phyloP scores from a whole-genome alignment of 805 yeast genomes.

The Maudiozyma pseudohumilis region DNA sequence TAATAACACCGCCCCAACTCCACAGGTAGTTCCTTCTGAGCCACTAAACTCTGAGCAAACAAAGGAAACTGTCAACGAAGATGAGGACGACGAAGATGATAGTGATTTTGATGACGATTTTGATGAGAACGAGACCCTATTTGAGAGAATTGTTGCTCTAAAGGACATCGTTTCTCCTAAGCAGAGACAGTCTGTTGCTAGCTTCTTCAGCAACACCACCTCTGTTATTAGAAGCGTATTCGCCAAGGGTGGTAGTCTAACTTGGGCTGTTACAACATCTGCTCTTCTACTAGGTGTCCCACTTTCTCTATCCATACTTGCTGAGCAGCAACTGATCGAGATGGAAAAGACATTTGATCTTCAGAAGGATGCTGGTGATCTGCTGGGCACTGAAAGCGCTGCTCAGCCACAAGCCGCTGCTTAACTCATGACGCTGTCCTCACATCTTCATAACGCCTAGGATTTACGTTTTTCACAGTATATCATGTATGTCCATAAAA shows the following conservation, averaged over 20 bases:
- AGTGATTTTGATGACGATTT: conserved; percentile 54
- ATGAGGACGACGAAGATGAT: conserved; percentile 31
- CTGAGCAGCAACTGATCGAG: conserved; percentile 89
- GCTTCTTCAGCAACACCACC: conserved; percentile 26
- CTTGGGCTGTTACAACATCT: conserved; percentile 82
- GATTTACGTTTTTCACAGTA: neutral
- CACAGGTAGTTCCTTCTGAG: conserved; percentile 24
- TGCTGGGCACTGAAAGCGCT: conserved; percentile 57
- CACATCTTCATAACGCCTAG: no score
- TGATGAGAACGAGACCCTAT: conserved; percentile 73
- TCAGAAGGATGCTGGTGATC: conserved; percentile 68
- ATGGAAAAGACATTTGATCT: conserved; percentile 84
- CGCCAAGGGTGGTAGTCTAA: conserved; percentile 56
- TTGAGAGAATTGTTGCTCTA: conserved; percentile 83
- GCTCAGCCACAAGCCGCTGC: conserved; percentile 28
- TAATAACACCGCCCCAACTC: conserved; percentile 10
- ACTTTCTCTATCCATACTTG: conserved; percentile 73
- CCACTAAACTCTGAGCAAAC: conserved; percentile 44
- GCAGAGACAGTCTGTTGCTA: conserved; percentile 49
- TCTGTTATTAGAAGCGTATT: conserved; percentile 39
- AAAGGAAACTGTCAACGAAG: conserved; percentile 39
- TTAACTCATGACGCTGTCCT: conserved; percentile 1
- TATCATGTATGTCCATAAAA: neutral
- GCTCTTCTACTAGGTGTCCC: conserved; percentile 88
- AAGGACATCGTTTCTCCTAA: conserved; percentile 86